A percentile compares a stretch with the other conserved stretches of the same genome.
Evolutionary conservation across 2,329 filamentous ascomycete species (phyloP).

Genomic region (Calonectria pseudoreteaudii): DNA sequence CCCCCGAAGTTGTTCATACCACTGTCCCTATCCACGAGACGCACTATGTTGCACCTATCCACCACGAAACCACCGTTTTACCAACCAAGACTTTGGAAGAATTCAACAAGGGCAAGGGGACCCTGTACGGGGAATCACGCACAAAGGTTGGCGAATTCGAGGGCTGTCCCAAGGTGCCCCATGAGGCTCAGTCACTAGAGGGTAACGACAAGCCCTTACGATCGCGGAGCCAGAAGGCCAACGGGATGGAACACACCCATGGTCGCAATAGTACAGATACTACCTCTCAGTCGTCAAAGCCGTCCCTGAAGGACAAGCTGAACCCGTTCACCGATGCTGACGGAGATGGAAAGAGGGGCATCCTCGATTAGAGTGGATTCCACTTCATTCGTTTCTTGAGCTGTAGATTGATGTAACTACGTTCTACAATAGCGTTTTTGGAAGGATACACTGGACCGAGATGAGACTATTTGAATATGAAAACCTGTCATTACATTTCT

Average conservation of each 20-base stretch:
- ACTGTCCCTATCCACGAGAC: slow-evolving; percentile 79
- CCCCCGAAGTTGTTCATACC: slow-evolving; percentile 77
- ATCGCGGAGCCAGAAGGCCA: neutral
- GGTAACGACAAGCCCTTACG: neutral
- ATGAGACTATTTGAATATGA: neutral
- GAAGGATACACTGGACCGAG: neutral
- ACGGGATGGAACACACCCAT: neutral
- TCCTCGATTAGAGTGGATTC: neutral
- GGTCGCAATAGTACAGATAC: neutral
- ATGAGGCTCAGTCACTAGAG: neutral
- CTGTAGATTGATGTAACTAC: neutral
- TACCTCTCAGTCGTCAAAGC: neutral
- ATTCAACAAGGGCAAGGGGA: slow-evolving; percentile 62
- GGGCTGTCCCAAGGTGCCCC: slow-evolving; percentile 62
- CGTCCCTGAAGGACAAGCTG: neutral
- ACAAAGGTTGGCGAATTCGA: slow-evolving; percentile 68
- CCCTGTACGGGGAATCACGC: slow-evolving; percentile 64
- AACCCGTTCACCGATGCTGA: neutral
- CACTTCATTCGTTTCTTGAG: neutral
- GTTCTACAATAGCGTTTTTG: neutral
- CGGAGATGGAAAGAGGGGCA: neutral
- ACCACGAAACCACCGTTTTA: slow-evolving; percentile 73
- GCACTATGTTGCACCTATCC: slow-evolving; percentile 74
- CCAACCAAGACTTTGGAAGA: slow-evolving; percentile 74
- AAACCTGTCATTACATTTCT: neutral